Conservation (phyloP, 805 yeast genomes). For the Cyberlindnera subsufficiens region DNA sequence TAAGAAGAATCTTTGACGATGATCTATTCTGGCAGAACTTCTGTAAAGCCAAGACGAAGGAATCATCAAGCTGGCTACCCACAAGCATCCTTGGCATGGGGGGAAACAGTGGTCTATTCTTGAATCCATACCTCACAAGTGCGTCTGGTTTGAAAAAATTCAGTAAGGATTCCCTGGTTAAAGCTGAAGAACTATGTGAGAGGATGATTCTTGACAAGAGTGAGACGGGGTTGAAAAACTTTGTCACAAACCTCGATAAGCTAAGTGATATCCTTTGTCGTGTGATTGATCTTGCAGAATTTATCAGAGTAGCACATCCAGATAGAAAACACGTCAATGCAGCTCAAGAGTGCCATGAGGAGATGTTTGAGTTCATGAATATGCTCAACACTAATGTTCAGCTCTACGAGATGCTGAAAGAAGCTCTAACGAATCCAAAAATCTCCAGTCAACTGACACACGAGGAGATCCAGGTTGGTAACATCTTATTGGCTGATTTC, state of each 20-base stretch:
- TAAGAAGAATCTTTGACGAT: slow-evolving; percentile 56
- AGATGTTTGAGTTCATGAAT: slow-evolving; percentile 92
- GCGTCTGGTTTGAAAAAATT: slow-evolving; percentile 70
- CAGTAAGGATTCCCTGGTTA: slow-evolving; percentile 53
- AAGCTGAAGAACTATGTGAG: slow-evolving; percentile 58
- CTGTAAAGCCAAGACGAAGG: slow-evolving; percentile 21
- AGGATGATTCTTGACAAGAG: slow-evolving; percentile 45
- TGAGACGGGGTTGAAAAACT: slow-evolving; percentile 38
- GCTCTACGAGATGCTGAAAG: slow-evolving; percentile 51
- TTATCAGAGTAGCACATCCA: slow-evolving; percentile 86
- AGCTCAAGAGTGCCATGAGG: slow-evolving; percentile 84
- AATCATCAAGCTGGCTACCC: slow-evolving; percentile 3
- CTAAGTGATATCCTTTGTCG: slow-evolving; percentile 85
- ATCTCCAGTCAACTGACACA: slow-evolving; percentile 35
- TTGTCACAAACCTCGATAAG: slow-evolving; percentile 68
- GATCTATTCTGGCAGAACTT: slow-evolving; percentile 49
- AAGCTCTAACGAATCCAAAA: slow-evolving; percentile 37
- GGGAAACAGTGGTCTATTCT: slow-evolving; percentile 60
- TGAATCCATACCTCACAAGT: slow-evolving; percentile 60
- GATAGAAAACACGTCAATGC: slow-evolving; percentile 60
- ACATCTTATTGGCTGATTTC: slow-evolving; percentile 75
- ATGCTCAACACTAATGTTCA: slow-evolving; percentile 78
- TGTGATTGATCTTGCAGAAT: slow-evolving; percentile 91
- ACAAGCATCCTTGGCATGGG: slow-evolving; percentile 5
- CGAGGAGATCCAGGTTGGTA: slow-evolving; percentile 83